A percentile compares a stretch with the other conserved stretches of the same genome.
phyloP scores from a whole-genome alignment of 2,329 filamentous ascomycete species.

The Fusarium illudens region DNA sequence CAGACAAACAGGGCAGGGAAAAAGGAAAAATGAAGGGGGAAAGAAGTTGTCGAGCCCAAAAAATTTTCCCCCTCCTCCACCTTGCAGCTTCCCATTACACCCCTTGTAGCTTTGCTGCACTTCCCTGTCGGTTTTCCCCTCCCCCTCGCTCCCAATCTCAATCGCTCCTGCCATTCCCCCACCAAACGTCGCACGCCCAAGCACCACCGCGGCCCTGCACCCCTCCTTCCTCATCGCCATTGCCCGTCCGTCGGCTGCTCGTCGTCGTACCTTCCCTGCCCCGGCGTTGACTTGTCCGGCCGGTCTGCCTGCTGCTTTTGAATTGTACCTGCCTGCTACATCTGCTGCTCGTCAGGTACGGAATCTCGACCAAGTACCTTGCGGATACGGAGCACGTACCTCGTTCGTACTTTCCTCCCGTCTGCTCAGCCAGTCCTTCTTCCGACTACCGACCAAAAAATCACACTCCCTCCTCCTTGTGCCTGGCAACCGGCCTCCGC shows the following conservation, averaged over 20 bases:
- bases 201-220: constrained; percentile 29
- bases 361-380: constrained; percentile 24
- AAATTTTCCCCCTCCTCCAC: constrained; percentile 33
- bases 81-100: constrained; percentile 12
- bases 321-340: constrained; percentile 35
- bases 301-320: constrained; percentile 6
- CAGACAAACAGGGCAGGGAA: background rate
- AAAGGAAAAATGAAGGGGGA: background rate
- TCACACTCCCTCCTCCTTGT: constrained; percentile 36
- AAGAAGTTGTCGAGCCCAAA: constrained; percentile 31
- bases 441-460: constrained; percentile 36
- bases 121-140: constrained; percentile 34
- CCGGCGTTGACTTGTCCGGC: constrained; percentile 19
- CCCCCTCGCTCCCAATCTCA: constrained; percentile 37
- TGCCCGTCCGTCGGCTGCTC: constrained; percentile 27
- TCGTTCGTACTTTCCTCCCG: constrained; percentile 34
- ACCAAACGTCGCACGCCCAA: constrained; percentile 37
- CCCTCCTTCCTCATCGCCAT: constrained; percentile 36
- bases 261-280: constrained; percentile 33
- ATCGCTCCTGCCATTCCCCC: constrained; percentile 40
- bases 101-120: constrained; percentile 22
- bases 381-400: constrained; percentile 29
- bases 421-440: constrained; percentile 17
- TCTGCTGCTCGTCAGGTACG: constrained; percentile 25
- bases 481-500: constrained; percentile 37